Evolutionary conservation across 2,329 filamentous ascomycete genomes (phyloP).

Genomic region (Pestalotiopsis sp.): DNA sequence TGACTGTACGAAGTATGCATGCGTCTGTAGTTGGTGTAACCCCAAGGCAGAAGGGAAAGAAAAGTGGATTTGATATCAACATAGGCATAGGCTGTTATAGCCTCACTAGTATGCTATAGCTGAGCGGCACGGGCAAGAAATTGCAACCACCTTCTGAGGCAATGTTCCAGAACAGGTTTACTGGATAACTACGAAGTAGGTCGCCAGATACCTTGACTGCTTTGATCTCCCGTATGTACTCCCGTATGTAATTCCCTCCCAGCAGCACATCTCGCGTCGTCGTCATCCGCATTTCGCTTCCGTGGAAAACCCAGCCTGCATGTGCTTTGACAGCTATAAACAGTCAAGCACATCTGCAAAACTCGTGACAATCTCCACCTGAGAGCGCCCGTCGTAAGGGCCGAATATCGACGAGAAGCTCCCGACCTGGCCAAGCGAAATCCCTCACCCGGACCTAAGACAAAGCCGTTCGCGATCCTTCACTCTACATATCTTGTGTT

Average conservation of each 20-base stretch:
- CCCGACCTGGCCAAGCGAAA: constrained; percentile 4
- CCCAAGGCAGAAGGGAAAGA: background rate
- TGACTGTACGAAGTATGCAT: background rate
- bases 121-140: background rate
- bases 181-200: background rate
- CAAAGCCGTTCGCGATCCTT: background rate
- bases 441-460: background rate
- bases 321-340: background rate
- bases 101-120: background rate
- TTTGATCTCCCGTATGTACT: background rate
- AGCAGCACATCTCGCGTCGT: background rate
- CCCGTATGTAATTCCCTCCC: background rate
- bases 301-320: background rate
- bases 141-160: background rate
- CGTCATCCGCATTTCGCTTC: background rate
- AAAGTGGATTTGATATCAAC: background rate
- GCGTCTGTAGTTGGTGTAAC: background rate
- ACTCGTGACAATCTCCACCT: background rate
- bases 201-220: background rate
- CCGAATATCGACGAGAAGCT: background rate
- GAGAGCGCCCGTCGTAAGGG: background rate
- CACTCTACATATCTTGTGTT: background rate
- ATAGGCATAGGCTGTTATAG: background rate
- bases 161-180: background rate
- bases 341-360: background rate